These are phyloP conservation scores for Argentina anserina DNA, from an alignment of 306 rosid species.

Conservation along the genomic window DNA sequence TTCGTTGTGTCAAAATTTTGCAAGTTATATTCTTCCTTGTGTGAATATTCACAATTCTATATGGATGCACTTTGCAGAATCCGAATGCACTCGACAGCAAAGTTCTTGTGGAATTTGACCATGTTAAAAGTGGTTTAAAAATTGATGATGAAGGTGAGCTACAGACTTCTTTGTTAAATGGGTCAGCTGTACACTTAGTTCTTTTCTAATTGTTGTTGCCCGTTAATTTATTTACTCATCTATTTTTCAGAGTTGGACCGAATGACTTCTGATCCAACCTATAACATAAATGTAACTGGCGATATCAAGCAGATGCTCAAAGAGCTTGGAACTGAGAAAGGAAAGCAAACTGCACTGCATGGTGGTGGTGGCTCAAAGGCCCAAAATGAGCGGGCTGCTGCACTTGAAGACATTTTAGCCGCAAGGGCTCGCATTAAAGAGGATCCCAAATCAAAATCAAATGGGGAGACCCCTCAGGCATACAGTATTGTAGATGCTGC, in stretches of 20 bases:
- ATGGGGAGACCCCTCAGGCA: conserved; percentile 59
- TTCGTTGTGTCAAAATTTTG: conserved; percentile 9
- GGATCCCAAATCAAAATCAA: conserved; percentile 52
- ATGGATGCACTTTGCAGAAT: conserved; percentile 56
- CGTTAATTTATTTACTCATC: conserved; percentile 19
- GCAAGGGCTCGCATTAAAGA: conserved; percentile 78
- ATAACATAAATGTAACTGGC: conserved; percentile 80
- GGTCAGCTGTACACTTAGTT: conserved; percentile 13
- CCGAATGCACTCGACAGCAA: conserved; percentile 83
- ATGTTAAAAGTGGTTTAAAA: conserved; percentile 71
- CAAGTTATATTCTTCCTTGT: conserved; percentile 13
- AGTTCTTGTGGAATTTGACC: conserved; percentile 88
- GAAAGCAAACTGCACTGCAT: conserved; percentile 82
- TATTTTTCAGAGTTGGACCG: conserved; percentile 56
- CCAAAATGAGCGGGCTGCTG: conserved; percentile 90
- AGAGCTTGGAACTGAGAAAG: conserved; percentile 95
- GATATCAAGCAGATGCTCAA: conserved; percentile 90
- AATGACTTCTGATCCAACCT: conserved; percentile 68
- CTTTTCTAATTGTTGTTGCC: neutral
- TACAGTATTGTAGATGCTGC: conserved; percentile 97
- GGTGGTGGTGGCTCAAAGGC: conserved; percentile 99
- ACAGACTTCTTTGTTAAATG: conserved; percentile 20
- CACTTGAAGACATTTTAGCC: conserved; percentile 83
- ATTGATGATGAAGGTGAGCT: conserved; percentile 83
- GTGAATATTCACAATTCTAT: conserved; percentile 20